Conservation (phyloP, 2,329 filamentous ascomycete genomes). For the Zymoseptoria crescenta region DNA sequence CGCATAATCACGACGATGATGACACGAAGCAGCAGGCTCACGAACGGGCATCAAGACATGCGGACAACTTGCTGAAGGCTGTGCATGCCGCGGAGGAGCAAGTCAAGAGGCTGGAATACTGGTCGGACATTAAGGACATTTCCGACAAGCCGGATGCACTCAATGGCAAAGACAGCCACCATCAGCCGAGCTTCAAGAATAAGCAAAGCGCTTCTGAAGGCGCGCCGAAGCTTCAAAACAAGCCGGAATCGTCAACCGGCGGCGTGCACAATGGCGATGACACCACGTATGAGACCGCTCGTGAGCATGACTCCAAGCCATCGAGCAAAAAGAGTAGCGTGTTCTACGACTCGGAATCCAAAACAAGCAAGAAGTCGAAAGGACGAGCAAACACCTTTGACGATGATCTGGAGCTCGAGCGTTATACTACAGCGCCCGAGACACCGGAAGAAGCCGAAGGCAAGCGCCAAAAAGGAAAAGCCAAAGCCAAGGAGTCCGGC, state of each 20-base stretch:
- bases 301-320: conserved; percentile 1
- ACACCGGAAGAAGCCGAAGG: conserved; percentile 4
- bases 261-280: background rate
- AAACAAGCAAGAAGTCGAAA: conserved; percentile 9
- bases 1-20: conserved; percentile 29
- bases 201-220: conserved; percentile 14
- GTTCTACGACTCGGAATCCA: conserved; percentile 14
- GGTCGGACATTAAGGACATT: conserved; percentile 59
- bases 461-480: conserved; percentile 11
- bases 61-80: conserved; percentile 64
- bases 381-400: conserved; percentile 8
- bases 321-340: conserved; percentile 11
- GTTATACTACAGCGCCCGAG: conserved; percentile 13
- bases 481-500: conserved; percentile 8
- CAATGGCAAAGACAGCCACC: conserved; percentile 7
- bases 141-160: conserved; percentile 15
- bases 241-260: background rate
- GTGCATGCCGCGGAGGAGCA: conserved; percentile 71
- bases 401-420: conserved; percentile 11
- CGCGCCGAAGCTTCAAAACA: background rate
- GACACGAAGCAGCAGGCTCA: conserved; percentile 40
- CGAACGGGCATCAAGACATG: conserved; percentile 36
- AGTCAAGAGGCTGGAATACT: conserved; percentile 74
- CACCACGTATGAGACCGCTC: conserved; percentile 3
- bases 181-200: conserved; percentile 17